These are phyloP conservation scores for Scytalidium lignicola DNA, from an alignment of 2,329 filamentous ascomycete species.

Conservation along the genomic window DNA sequence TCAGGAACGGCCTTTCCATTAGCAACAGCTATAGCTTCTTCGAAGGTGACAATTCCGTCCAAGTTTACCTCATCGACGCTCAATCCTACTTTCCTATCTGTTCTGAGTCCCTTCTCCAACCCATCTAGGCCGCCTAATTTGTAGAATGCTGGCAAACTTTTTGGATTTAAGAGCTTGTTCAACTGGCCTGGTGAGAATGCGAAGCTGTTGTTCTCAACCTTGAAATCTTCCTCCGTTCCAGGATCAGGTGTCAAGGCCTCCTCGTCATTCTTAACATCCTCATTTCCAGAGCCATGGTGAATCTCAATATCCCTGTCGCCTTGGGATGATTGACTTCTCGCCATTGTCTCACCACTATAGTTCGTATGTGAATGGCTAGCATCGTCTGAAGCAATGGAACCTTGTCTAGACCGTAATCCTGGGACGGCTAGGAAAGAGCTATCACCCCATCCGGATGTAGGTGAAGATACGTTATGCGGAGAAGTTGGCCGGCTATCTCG, in stretches of 20 bases:
- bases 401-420: conserved; percentile 55
- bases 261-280: conserved; percentile 48
- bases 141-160: conserved; percentile 69
- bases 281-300: conserved; percentile 30
- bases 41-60: conserved; percentile 62
- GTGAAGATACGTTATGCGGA: conserved; percentile 63
- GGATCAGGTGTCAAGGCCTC: conserved; percentile 52
- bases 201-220: conserved; percentile 63
- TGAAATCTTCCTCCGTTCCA: conserved; percentile 65
- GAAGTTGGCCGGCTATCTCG: conserved; percentile 59
- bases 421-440: conserved; percentile 56
- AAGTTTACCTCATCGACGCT: conserved; percentile 63
- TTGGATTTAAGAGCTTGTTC: conserved; percentile 74
- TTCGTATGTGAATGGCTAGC: conserved; percentile 37
- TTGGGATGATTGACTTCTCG: conserved; percentile 41
- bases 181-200: conserved; percentile 69
- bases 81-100: conserved; percentile 59
- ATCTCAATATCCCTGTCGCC: conserved; percentile 34
- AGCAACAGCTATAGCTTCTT: conserved; percentile 45
- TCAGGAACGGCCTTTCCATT: conserved; percentile 5
- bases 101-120: conserved; percentile 67
- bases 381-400: conserved; percentile 59
- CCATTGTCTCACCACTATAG: conserved; percentile 36
- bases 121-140: conserved; percentile 69
- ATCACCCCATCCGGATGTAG: conserved; percentile 46